Evolutionary conservation across 2,329 filamentous ascomycete species (phyloP).

Genomic region (Aureobasidium sp.): DNA sequence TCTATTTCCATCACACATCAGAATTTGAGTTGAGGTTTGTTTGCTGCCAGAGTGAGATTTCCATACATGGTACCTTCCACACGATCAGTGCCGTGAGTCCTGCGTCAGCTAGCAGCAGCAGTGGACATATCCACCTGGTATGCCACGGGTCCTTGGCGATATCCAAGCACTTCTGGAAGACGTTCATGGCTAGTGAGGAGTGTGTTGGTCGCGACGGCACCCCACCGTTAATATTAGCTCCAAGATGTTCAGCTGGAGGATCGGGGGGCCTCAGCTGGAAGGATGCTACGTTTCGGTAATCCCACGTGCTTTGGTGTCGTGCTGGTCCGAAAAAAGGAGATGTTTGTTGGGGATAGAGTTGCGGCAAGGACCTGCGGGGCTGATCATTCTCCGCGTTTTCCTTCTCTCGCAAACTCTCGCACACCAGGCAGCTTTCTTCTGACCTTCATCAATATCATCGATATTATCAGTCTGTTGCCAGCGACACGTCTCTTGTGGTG

Average conservation of each 20-base stretch:
- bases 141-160: slow-evolving; percentile 47
- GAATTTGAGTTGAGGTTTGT: not conserved
- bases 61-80: slow-evolving; percentile 68
- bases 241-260: not conserved
- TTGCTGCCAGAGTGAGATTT: not conserved
- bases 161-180: slow-evolving; percentile 28
- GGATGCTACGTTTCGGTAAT: not conserved
- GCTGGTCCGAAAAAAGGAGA: slow-evolving; percentile 2
- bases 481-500: not conserved
- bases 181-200: slow-evolving; percentile 24
- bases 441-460: not conserved
- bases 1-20: slow-evolving; percentile 44
- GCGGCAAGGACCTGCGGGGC: not conserved
- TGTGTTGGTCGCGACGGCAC: not conserved
- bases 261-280: not conserved
- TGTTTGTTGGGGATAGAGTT: slow-evolving; percentile 3
- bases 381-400: not conserved
- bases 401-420: not conserved
- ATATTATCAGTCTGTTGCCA: not conserved
- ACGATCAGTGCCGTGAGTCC: slow-evolving; percentile 66
- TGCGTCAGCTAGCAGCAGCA: slow-evolving; percentile 62
- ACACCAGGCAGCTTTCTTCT: not conserved
- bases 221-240: not conserved
- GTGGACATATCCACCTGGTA: slow-evolving; percentile 54
- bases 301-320: not conserved